Percentiles rank a stretch among this genome's conserved stretches.
Evolutionary conservation across 2,329 filamentous ascomycete species (phyloP).

Genomic region (Ciborinia camelliae): DNA sequence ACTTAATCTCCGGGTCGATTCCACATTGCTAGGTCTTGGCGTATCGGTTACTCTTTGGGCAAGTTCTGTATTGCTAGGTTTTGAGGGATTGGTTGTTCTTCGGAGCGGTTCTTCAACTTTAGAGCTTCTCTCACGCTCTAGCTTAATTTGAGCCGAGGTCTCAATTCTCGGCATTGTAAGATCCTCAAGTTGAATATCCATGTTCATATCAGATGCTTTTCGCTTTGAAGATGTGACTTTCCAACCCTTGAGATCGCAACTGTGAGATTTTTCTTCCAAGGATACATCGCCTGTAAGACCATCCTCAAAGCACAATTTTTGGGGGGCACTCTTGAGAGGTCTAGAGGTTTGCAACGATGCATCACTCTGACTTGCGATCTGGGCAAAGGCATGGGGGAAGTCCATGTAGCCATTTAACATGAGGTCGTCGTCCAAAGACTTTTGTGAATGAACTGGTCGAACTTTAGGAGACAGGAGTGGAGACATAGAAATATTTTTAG

Average conservation of each 20-base stretch:
- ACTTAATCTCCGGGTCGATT: neutral
- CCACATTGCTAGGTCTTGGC: too few species aligned
- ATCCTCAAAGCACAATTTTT: neutral
- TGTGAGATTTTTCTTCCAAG: neutral
- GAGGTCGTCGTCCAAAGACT: neutral
- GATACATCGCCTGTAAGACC: neutral
- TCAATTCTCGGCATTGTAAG: neutral
- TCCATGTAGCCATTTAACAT: neutral
- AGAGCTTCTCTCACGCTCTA: too few species aligned
- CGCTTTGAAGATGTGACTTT: neutral
- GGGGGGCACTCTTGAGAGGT: neutral
- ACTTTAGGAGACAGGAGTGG: too few species aligned
- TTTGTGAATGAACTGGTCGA: neutral
- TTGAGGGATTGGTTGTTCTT: neutral
- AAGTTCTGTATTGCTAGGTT: neutral
- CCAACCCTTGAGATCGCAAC: neutral
- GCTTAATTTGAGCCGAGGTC: neutral
- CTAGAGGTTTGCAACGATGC: neutral
- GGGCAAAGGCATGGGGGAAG: neutral
- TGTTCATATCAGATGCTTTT: neutral
- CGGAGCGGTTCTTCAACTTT: neutral
- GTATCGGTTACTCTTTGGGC: neutral
- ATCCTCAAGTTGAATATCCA: neutral
- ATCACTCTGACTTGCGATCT: neutral
- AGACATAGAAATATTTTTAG: neutral